Base-by-base conservation (phyloP, 331 rosid genomes). In the Pyrus hybrid region DNA sequence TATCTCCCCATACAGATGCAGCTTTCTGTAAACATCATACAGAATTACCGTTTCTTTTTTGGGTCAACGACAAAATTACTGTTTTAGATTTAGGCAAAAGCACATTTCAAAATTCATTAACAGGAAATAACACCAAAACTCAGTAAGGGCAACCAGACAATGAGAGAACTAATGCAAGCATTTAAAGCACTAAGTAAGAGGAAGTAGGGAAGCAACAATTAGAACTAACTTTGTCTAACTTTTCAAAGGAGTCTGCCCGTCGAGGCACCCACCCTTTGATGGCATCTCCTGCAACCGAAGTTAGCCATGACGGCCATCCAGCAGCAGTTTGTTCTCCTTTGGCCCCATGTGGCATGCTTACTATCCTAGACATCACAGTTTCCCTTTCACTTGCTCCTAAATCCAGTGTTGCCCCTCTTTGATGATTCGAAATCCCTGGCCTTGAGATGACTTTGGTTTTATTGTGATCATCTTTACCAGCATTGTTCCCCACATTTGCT, bases 201-300 rank as follows among this genome's bases (percentile, higher is more conserved):
- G 21, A 62, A 56, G 58, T 61, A 37, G 79, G 72, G 26, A 70
- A 79, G 73, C 13, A 41, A 30, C 13, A 51, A 71, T 71, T 30
- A 73, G 86, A 80, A 93, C 98, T 88, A 80, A 94, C 98, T 90
- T 94, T 91, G 89, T 86, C 91, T 64, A 94, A 82, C 84, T 92
- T 94, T 87, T 90, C 97, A 74, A 92, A 94, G 53, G 99, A 83
- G 82, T 94, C 96, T 14, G 87, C 92, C 49, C 86, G 83, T 53
- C 99, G 90, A 72, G 99, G 99, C 29, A 86, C 80, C 97, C 90
- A 90, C 81, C 99, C 99, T 83, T 87, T 83, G 91, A 92, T 90
- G 81, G 97, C 97, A 61, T 94, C 97, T 75, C 86, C 92, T 5
- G 99, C 99, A 14, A 89, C 97, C 2, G 96, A 87, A 74, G 93